Evolutionary conservation across 1,139 yeast species (phyloP), one percentile per base, ranked within the genome.

Genomic region (Lodderomyces jiufengensis): DNA sequence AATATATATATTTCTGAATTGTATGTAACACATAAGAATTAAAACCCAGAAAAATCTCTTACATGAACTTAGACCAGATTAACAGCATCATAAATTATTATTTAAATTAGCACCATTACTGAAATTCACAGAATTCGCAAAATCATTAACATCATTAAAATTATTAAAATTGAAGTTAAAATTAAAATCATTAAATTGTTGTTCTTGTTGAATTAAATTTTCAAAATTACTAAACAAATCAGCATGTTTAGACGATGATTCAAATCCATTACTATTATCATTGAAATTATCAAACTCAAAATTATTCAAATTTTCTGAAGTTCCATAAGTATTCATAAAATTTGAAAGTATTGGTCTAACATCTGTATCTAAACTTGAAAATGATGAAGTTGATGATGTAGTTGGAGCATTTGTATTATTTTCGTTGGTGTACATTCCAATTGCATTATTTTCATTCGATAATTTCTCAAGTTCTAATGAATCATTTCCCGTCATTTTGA

Each of bases 401-500:
- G 29, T 13, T 5, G 35, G 23, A 9, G 21, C 33, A n/a, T n/a
- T 22, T 14, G 26, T 13, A 13, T 11, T 5, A 13, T 5, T 13
- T 7, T 12, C 14, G 8, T 20, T 10, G 29, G 22, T 10, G n/a
- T n/a, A n/a, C n/a, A n/a, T n/a, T n/a, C n/a, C 33, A n/a, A 7
- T 22, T 14, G 26, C 10, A 13, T 11, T 5, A 13, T 5, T 13
- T 7, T 12, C 14, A 13, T 20, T 10, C 23, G 22, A 9, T 7
- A 18, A 18, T 7, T 18, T 22, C 5, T 22, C n/a, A 22, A 22
- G 9, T 9, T 22, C 24, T 22, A 10, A 6, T 5, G 13, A 26
- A 9, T 26, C 11, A 26, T 30, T 21, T 4, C 28, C 24, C 15
- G 27, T 21, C 7, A 23, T 14, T 11, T 32, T 11, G 29, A 36